Evolutionary conservation across 192 early-diverging fungal species (phyloP).

Genomic region (Jimgerdemannia flammicorona): DNA sequence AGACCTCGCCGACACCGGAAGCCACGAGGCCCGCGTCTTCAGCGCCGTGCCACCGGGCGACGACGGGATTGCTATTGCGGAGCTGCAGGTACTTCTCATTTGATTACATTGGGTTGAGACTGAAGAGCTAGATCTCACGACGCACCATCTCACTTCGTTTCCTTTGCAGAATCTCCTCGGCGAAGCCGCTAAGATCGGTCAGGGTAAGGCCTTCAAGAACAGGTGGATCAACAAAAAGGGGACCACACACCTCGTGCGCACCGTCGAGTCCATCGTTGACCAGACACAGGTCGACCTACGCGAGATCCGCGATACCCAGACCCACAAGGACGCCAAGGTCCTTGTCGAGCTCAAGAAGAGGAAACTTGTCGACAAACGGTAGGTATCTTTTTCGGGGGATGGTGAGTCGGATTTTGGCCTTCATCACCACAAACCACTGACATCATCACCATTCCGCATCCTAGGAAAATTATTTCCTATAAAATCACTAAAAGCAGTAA

Average conservation of each 20-base stretch:
- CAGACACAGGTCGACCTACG: conserved; percentile 74
- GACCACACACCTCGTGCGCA: conserved; percentile 65
- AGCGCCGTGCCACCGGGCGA: conserved; percentile 75
- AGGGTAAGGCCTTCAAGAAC: conserved; percentile 94
- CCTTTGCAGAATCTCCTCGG: conserved; percentile 45
- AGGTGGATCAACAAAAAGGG: conserved; percentile 92
- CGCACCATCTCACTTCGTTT: not conserved
- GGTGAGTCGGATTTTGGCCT: conserved; percentile 5
- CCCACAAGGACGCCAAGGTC: conserved; percentile 57
- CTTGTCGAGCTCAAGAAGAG: conserved; percentile 77
- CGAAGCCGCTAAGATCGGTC: conserved; percentile 83
- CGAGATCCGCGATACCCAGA: conserved; percentile 59
- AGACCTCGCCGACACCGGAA: conserved; percentile 81
- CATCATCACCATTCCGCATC: not conserved
- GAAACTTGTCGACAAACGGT: conserved; percentile 66
- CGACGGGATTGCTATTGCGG: conserved; percentile 82
- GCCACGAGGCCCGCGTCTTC: conserved; percentile 93
- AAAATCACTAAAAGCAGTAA: conserved; percentile 80
- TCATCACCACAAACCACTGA: too few relatives aligned
- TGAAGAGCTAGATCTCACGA: too few relatives aligned
- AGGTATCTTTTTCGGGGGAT: conserved; percentile 20
- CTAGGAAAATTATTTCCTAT: conserved; percentile 77
- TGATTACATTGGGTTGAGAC: not conserved
- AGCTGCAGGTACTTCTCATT: conserved; percentile 64
- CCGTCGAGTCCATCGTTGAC: conserved; percentile 80